phyloP scores from a whole-genome alignment of 2,329 filamentous ascomycete genomes.

The Fusarium chlamydosporum region DNA sequence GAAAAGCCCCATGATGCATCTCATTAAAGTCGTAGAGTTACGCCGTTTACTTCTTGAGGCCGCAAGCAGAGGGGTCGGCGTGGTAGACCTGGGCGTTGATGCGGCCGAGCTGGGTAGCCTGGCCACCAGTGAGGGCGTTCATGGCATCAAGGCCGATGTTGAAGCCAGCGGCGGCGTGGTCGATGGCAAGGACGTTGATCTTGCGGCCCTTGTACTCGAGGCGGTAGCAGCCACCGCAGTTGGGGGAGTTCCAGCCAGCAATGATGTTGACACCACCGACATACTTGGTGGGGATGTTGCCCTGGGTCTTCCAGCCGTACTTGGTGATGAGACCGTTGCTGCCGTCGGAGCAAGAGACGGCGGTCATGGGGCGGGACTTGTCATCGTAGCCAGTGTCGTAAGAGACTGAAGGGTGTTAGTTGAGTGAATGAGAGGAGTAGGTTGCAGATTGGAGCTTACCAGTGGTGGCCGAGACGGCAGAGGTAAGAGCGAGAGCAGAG shows the following conservation, averaged over 20 bases:
- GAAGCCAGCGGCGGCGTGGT: conserved; percentile 65
- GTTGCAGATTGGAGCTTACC: conserved; percentile 45
- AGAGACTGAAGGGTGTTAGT: conserved; percentile 65
- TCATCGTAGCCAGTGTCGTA: conserved; percentile 82
- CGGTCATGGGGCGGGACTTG: conserved; percentile 65
- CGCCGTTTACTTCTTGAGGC: conserved; percentile 51
- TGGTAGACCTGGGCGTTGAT: conserved; percentile 64
- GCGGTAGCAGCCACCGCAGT: conserved; percentile 72
- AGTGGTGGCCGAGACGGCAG: conserved; percentile 56
- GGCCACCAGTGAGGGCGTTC: conserved; percentile 68
- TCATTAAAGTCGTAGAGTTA: conserved; percentile 33
- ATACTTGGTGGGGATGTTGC: conserved; percentile 65
- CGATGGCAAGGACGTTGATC: conserved; percentile 70
- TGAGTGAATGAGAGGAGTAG: not conserved
- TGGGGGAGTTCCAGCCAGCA: conserved; percentile 68
- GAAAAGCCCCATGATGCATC: conserved; percentile 26
- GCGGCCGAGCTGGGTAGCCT: conserved; percentile 65
- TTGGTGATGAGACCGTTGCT: conserved; percentile 74
- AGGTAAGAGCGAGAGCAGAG: conserved; percentile 57
- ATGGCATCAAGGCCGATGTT: conserved; percentile 71
- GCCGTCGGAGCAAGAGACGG: conserved; percentile 77
- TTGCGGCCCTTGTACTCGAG: conserved; percentile 65
- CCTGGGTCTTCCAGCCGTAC: conserved; percentile 71
- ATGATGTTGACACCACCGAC: conserved; percentile 69
- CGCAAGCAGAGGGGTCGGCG: conserved; percentile 62